A percentile compares a stretch with the other conserved stretches of the same genome.
These are phyloP conservation scores for Citrus mangshanensis DNA, from an alignment of 345 rosid genomes.

Conservation along the genomic window DNA sequence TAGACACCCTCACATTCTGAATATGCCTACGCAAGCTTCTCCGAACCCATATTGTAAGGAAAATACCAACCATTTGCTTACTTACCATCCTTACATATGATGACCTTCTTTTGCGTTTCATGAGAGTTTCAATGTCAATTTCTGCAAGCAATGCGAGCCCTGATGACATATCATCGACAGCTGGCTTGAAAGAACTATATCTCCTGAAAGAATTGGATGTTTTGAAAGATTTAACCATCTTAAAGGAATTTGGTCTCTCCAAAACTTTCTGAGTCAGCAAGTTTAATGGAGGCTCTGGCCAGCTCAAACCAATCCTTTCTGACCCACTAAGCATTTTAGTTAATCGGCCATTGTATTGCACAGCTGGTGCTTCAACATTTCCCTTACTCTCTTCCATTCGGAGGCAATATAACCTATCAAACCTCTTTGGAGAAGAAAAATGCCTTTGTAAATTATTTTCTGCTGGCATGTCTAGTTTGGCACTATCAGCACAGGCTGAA, in stretches of 20 bases:
- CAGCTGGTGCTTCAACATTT: constrained; percentile 13
- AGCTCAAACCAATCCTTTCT: constrained; percentile 74
- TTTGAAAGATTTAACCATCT: constrained; percentile 49
- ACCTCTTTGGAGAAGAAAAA: constrained; percentile 54
- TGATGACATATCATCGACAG: constrained; percentile 31
- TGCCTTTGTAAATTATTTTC: constrained; percentile 52
- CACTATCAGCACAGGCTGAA: constrained; percentile 10
- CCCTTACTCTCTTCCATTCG: constrained; percentile 32
- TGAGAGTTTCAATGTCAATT: constrained; percentile 56
- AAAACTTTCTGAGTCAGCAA: constrained; percentile 57
- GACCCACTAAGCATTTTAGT: constrained; percentile 62
- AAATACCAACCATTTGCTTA: constrained; percentile 95
- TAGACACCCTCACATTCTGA: constrained; percentile 75
- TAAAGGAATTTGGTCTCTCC: constrained; percentile 60
- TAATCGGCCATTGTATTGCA: constrained; percentile 30
- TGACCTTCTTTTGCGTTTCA: constrained; percentile 70
- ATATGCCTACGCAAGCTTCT: constrained; percentile 82
- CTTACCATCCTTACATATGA: constrained; percentile 76
- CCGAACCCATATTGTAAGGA: constrained; percentile 85
- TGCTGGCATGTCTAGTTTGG: constrained; percentile 25
- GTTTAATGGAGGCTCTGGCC: constrained; percentile 89
- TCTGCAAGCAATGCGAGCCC: constrained; percentile 58
- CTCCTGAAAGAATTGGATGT: constrained; percentile 53
- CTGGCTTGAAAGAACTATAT: constrained; percentile 60
- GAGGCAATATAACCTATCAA: constrained; percentile 63